Percentiles rank a stretch among this genome's conserved stretches.
Conservation (phyloP, 305 asterid genomes). For the Fraxinus platypoda region DNA sequence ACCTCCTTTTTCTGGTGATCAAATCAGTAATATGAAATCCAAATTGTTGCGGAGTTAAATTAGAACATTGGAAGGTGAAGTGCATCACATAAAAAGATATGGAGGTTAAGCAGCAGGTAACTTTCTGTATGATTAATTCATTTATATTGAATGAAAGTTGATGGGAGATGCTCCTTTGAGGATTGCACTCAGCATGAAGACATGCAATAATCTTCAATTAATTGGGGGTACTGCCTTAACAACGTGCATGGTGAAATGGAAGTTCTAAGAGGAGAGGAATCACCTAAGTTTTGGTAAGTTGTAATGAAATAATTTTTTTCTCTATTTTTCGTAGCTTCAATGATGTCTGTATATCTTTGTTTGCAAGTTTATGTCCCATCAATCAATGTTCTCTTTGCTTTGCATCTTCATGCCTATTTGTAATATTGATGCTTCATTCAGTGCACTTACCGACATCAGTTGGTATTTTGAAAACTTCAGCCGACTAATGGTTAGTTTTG, state of each 20-base stretch:
- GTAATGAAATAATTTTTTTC: not conserved
- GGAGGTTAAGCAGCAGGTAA: not conserved
- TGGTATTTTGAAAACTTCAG: not conserved
- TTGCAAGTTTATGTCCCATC: not conserved
- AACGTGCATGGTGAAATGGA: conserved; percentile 20
- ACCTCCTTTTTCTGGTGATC: conserved; percentile 33
- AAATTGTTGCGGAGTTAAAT: conserved; percentile 32
- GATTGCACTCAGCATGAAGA: not conserved
- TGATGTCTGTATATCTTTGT: not conserved
- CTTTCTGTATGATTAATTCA: too few relatives aligned
- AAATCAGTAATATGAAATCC: conserved; percentile 36
- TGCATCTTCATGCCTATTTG: not conserved
- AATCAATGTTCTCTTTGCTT: not conserved
- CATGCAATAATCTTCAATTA: conserved; percentile 14
- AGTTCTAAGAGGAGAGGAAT: conserved; percentile 14
- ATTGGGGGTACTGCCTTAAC: conserved; percentile 11
- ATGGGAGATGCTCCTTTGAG: conserved; percentile 8
- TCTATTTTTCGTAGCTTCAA: not conserved
- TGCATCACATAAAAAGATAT: not conserved
- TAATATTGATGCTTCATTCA: not conserved
- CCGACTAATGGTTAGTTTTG: not conserved
- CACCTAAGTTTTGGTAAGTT: conserved; percentile 25
- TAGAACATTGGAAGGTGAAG: conserved; percentile 3
- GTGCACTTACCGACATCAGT: not conserved
- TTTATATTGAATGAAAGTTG: not conserved